Percentiles rank a stretch among this genome's conserved stretches.
These are phyloP conservation scores for Amanita brunnescens DNA, from an alignment of 768 basidiomycete species.

Conservation along the genomic window DNA sequence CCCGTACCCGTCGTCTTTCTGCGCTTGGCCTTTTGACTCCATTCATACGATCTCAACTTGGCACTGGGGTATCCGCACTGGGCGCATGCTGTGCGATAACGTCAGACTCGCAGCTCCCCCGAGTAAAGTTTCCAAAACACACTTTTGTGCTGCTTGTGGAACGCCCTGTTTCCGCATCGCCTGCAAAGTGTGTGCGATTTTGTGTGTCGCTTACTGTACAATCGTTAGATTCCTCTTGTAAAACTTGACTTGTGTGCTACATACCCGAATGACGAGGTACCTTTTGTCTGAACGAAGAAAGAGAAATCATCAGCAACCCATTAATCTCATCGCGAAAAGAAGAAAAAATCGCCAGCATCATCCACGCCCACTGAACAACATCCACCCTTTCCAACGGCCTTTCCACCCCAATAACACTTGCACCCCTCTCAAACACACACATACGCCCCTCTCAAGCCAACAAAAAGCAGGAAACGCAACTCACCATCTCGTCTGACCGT, in stretches of 20 bases:
- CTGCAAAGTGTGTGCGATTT: conserved; percentile 97
- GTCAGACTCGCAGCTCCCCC: neutral
- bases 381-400: conserved; percentile 6
- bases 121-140: conserved; percentile 17
- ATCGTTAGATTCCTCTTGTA: neutral
- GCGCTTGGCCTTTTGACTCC: conserved; percentile 99
- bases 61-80: conserved; percentile 96
- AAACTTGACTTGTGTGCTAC: conserved; percentile 23
- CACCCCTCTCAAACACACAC: conserved; percentile 11
- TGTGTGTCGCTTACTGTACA: conserved; percentile 85
- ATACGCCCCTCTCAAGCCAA: neutral
- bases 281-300: conserved; percentile 62
- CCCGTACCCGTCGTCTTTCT: conserved; percentile 99
- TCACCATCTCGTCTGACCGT: conserved; percentile 33
- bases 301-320: conserved; percentile 15
- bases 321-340: conserved; percentile 2
- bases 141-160: conserved; percentile 99
- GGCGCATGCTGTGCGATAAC: conserved; percentile 69
- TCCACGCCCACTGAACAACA: conserved; percentile 9
- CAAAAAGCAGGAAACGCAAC: conserved; percentile 18
- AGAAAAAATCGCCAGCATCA: neutral
- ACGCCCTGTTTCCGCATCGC: conserved; percentile 90
- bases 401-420: conserved; percentile 13
- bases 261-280: conserved; percentile 94
- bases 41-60: conserved; percentile 92